Base-by-base conservation (phyloP, 345 rosid species). In the Reutealis trisperma region DNA sequence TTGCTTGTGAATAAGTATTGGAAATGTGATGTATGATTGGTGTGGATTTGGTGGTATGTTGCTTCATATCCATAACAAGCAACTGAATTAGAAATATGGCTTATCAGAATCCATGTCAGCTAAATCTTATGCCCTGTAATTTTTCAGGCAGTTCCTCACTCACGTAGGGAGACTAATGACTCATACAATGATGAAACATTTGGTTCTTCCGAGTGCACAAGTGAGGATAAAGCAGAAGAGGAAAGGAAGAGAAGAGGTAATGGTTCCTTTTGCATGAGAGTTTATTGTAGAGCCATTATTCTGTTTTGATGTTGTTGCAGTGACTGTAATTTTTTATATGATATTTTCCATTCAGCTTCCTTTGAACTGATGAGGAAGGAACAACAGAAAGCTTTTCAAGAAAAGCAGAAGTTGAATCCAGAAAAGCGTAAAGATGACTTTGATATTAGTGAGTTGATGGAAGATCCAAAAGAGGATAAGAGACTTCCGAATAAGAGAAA, bases 311-410 rank as follows among this genome's bases (percentile, higher is more conserved):
- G 61, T 80, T 73, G 71, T 73, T 60, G 67, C 49, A 32, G 51
- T 1, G 18, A 2, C 13, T 21, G 58, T 59, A 73, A 70, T 74
- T 82, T 75, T 72, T 79, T 45, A 41, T 78, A 62, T 76, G 52
- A 52, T 80, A 57, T 34, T 75, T 83, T 77, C 54, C 67, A 79
- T 15, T 76, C 87, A 96, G 99, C 88, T 82, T 90, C 98, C 73
- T 96, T 96, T 77, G 99, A 96, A 87, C 82, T 93, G 80, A 87
- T 92, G 92, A 88, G 99, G 89, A 93, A 91, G 89, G 98, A 93
- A 84, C 98, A 96, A 24, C 96, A 89, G 11, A 92, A 90, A 83
- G 87, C 86, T 79, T 90, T 90, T 78, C 93, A 89, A 83, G 99
- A 91, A 68, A 88, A 86, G 85, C 94, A 88, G 83, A 95, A 89